These are phyloP conservation scores for Neofusicoccum cordaticola DNA, from an alignment of 2,329 filamentous ascomycete species.

Conservation along the genomic window DNA sequence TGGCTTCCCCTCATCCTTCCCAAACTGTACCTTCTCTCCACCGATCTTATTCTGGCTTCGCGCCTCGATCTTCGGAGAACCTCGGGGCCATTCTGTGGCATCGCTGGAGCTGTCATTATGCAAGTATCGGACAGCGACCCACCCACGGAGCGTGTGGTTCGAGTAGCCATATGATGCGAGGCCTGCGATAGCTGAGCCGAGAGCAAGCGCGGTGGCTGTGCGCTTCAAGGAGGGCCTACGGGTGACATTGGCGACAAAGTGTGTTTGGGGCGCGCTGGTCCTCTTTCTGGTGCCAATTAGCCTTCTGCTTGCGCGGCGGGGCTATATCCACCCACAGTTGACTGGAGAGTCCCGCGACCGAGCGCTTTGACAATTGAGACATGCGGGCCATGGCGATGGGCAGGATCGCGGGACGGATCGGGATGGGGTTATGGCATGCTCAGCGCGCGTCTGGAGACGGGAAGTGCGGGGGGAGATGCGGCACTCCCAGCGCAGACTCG, in stretches of 20 bases:
- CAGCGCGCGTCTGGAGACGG: neutral
- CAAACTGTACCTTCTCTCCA: neutral
- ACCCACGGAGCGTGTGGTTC: neutral
- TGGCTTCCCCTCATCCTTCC: conserved; percentile 19
- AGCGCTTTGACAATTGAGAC: conserved; percentile 7
- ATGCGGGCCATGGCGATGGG: conserved; percentile 7
- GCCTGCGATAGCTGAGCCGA: conserved; percentile 11
- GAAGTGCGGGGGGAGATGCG: neutral
- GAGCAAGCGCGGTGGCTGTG: neutral
- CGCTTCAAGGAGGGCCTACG: conserved; percentile 3
- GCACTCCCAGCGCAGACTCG: neutral
- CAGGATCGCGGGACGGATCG: conserved; percentile 8
- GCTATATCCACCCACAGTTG: neutral
- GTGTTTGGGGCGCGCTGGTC: neutral
- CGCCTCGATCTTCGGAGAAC: neutral
- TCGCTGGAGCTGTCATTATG: conserved; percentile 6
- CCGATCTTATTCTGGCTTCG: neutral
- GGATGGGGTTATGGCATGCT: conserved; percentile 3
- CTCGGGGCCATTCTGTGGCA: neutral
- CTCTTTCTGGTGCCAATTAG: conserved; percentile 5
- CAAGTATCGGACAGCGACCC: neutral
- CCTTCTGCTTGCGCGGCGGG: neutral
- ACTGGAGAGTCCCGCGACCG: neutral
- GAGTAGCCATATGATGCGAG: neutral
- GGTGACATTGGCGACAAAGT: neutral